Percentiles rank a stretch among this genome's conserved stretches.
Conservation (phyloP, 2,329 filamentous ascomycete species). For the Didymella keratinophila region DNA sequence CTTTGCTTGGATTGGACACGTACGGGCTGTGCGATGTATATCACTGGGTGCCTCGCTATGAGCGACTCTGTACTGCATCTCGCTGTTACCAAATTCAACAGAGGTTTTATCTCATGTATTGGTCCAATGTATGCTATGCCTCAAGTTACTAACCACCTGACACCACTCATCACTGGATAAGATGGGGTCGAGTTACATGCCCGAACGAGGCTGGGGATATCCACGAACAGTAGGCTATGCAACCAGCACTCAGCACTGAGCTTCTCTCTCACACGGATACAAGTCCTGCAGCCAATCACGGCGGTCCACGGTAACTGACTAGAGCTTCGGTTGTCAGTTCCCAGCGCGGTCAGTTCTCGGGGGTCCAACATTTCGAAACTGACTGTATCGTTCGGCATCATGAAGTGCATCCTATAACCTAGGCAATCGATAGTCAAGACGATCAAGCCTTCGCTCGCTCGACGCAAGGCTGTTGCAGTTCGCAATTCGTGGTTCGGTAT, state of each 20-base stretch:
- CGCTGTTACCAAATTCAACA: not conserved
- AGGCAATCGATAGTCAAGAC: not conserved
- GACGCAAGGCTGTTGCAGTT: not conserved
- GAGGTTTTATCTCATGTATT: not conserved
- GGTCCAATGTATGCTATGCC: not conserved
- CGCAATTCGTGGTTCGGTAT: not conserved
- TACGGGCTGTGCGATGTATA: not conserved
- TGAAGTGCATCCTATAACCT: not conserved
- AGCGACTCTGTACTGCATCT: constrained; percentile 2
- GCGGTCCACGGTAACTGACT: constrained; percentile 16
- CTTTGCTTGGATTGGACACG: constrained; percentile 8
- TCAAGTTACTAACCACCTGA: not conserved
- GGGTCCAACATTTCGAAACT: not conserved
- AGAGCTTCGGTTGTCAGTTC: constrained; percentile 13
- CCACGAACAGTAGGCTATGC: constrained; percentile 4
- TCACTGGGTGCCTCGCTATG: not conserved
- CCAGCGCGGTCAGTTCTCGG: constrained; percentile 1
- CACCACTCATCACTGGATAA: too few species aligned
- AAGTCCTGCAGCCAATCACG: constrained; percentile 6
- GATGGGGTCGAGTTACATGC: not conserved
- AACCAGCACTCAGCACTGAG: not conserved
- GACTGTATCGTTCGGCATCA: not conserved
- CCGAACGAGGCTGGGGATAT: not conserved
- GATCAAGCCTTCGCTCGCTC: not conserved
- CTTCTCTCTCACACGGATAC: not conserved